A percentile compares a stretch with the other conserved stretches of the same genome.
These are phyloP conservation scores for Mycena haematopus DNA, from an alignment of 768 basidiomycete species.

Conservation along the genomic window DNA sequence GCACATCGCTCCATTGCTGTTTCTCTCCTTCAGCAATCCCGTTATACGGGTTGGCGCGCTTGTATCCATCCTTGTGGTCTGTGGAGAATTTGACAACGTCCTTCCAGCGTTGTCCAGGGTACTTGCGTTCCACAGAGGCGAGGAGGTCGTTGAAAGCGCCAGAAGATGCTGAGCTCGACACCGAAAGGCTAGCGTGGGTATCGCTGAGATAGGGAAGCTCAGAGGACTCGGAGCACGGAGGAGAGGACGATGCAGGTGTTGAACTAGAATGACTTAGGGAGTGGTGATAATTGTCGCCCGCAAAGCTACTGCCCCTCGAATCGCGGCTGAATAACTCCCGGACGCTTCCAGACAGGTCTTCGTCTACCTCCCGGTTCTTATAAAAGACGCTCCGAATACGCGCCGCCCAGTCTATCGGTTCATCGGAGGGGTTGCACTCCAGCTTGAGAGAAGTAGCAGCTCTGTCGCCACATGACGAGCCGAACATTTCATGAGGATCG, in stretches of 20 bases:
- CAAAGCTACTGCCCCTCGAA: conserved; percentile 1
- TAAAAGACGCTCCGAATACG: conserved; percentile 29
- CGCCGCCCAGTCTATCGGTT: conserved; percentile 20
- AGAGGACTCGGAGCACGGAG: conserved; percentile 2
- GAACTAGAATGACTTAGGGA: not conserved
- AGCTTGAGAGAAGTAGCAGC: not conserved
- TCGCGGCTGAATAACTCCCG: conserved; percentile 28
- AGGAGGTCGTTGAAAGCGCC: conserved; percentile 25
- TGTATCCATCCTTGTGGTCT: not conserved
- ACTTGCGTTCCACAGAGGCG: conserved; percentile 27
- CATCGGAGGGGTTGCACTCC: not conserved
- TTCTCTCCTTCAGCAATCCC: not conserved
- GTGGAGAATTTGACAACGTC: conserved; percentile 15
- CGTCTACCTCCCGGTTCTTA: conserved; percentile 8
- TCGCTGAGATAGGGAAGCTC: conserved; percentile 23
- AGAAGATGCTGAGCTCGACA: not conserved
- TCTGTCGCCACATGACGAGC: not conserved
- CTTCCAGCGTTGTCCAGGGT: conserved; percentile 16
- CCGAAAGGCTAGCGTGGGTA: not conserved
- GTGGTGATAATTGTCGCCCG: not conserved
- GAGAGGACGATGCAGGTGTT: not conserved
- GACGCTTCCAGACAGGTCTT: conserved; percentile 9
- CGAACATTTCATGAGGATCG: conserved; percentile 1
- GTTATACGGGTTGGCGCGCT: not conserved
- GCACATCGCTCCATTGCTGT: conserved; percentile 17